phyloP scores from a whole-genome alignment of 805 yeast species.

The Ogataea ganodermae region DNA sequence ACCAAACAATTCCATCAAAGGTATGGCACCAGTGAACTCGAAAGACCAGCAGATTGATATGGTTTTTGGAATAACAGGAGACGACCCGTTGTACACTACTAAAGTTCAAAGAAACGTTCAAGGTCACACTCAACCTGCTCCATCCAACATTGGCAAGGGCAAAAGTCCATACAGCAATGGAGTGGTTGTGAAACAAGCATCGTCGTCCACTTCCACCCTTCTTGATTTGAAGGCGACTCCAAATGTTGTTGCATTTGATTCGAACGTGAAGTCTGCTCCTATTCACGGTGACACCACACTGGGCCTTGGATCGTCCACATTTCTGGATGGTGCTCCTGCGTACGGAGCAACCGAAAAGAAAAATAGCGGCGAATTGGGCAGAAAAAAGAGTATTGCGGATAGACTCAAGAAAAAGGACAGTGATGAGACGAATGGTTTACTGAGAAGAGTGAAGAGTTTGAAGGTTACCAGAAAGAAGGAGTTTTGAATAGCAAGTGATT shows the following conservation, averaged over 20 bases:
- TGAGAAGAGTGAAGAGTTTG: conserved; percentile 86
- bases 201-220: conserved; percentile 26
- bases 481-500: conserved; percentile 3
- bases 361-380: conserved; percentile 53
- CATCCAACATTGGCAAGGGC: conserved; percentile 11
- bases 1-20: conserved; percentile 83
- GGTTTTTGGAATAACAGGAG: conserved; percentile 73
- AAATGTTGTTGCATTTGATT: conserved; percentile 66
- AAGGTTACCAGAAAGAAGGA: conserved; percentile 58
- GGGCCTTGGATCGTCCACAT: conserved; percentile 91
- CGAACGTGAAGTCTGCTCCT: conserved; percentile 64
- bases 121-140: neutral
- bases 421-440: conserved; percentile 49
- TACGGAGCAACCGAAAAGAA: conserved; percentile 41
- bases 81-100: conserved; percentile 41
- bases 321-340: conserved; percentile 96
- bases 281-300: conserved; percentile 85
- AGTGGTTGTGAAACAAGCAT: conserved; percentile 32
- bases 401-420: conserved; percentile 44
- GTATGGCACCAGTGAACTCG: conserved; percentile 54
- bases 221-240: conserved; percentile 49
- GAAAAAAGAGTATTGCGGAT: conserved; percentile 84
- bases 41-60: conserved; percentile 67
- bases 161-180: conserved; percentile 36
- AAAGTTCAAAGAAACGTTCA: conserved; percentile 11